Evolutionary conservation across 192 early-diverging fungal species (phyloP).

Genomic region (Coemansia sp.): DNA sequence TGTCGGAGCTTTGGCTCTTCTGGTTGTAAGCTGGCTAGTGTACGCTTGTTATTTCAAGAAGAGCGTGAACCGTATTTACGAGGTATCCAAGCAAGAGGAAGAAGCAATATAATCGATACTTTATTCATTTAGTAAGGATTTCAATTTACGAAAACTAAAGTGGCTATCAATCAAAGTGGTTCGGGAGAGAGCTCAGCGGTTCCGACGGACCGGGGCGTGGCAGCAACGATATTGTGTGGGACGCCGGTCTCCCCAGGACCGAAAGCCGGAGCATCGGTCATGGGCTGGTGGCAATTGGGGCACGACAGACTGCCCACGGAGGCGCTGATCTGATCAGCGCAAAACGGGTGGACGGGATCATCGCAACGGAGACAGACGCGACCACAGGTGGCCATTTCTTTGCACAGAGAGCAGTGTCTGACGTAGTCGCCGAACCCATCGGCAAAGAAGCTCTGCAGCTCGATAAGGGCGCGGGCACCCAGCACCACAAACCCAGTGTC

Average conservation of each 20-base stretch:
- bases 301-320: constrained; percentile 14
- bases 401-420: constrained; percentile 30
- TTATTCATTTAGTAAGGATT: no score
- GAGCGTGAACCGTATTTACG: not conserved
- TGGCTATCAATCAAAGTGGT: no score
- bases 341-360: constrained; percentile 34
- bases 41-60: not conserved
- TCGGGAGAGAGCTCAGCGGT: not conserved
- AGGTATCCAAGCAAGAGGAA: not conserved
- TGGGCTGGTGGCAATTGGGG: constrained; percentile 22
- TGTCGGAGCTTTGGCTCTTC: not conserved
- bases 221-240: not conserved
- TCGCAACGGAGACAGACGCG: constrained; percentile 24
- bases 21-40: not conserved
- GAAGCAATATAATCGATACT: not conserved
- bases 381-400: constrained; percentile 36
- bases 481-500: constrained; percentile 13
- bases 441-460: constrained; percentile 28
- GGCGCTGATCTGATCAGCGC: constrained; percentile 15
- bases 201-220: not conserved
- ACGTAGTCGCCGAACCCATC: constrained; percentile 32
- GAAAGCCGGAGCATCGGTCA: constrained; percentile 14
- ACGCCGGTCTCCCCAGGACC: constrained; percentile 19
- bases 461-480: constrained; percentile 28
- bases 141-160: no score